Percentiles rank a stretch among this genome's conserved stretches.
Evolutionary conservation across 1,284 basidiomycete species (phyloP).

Genomic region (Xanthoconium separans): DNA sequence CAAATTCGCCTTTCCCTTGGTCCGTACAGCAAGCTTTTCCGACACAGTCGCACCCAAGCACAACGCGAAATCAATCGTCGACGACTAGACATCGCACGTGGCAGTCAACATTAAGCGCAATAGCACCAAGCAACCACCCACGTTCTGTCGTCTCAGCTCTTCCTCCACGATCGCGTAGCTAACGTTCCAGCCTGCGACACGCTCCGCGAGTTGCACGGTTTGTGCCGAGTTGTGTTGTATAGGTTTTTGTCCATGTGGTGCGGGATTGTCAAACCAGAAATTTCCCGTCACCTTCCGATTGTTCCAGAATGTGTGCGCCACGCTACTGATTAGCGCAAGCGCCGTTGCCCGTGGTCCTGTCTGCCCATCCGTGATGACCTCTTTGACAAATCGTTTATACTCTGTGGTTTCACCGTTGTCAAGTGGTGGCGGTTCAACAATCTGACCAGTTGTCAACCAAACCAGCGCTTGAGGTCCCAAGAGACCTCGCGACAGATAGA

Average conservation of each 20-base stretch:
- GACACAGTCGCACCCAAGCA: conserved; percentile 89
- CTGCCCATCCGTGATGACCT: conserved; percentile 90
- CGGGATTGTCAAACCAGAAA: conserved; percentile 76
- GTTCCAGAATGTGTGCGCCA: conserved; percentile 78
- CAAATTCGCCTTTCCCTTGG: conserved; percentile 55
- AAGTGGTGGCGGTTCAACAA: conserved; percentile 87
- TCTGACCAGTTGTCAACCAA: conserved; percentile 85
- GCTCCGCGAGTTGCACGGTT: conserved; percentile 85
- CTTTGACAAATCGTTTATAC: conserved; percentile 93
- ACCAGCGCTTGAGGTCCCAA: conserved; percentile 85
- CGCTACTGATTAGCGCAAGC: conserved; percentile 80
- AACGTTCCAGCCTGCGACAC: conserved; percentile 93
- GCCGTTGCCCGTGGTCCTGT: conserved; percentile 91
- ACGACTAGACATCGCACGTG: conserved; percentile 54
- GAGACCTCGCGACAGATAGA: conserved; percentile 91
- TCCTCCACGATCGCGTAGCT: conserved; percentile 86
- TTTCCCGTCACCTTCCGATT: conserved; percentile 66
- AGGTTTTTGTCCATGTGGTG: conserved; percentile 49
- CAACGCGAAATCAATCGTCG: conserved; percentile 96
- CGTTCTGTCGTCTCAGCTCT: conserved; percentile 93
- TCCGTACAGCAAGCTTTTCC: conserved; percentile 77
- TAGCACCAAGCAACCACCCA: conserved; percentile 44
- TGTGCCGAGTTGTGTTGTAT: conserved; percentile 76
- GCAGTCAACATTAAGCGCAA: conserved; percentile 10
- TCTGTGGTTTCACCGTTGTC: conserved; percentile 95